Percentiles rank a stretch among this genome's conserved stretches.
These are phyloP conservation scores for Tetrapisispora pingtungensis DNA, from an alignment of 805 yeast species.

Conservation along the genomic window DNA sequence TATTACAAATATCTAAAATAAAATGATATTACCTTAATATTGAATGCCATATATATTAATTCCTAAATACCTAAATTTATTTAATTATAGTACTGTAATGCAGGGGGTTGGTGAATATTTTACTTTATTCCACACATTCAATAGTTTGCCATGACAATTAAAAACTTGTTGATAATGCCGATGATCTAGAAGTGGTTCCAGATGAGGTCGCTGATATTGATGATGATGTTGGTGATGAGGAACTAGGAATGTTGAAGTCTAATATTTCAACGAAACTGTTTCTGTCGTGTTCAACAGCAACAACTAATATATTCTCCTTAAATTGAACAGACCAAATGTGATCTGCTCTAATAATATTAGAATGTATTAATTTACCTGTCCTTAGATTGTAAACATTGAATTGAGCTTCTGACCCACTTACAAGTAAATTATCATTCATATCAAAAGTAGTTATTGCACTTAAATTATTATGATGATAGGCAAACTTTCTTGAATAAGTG, in stretches of 20 bases:
- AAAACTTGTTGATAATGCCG: not conserved
- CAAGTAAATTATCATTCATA: conserved; percentile 72
- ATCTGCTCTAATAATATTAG: conserved; percentile 63
- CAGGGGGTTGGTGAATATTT: no score
- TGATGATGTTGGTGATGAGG: not conserved
- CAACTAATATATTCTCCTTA: conserved; percentile 74
- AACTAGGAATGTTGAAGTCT: conserved; percentile 40
- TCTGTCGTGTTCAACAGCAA: conserved; percentile 73
- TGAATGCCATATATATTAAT: not conserved
- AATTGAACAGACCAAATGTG: conserved; percentile 93
- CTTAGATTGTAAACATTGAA: conserved; percentile 79
- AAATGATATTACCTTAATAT: no score
- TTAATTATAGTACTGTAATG: no score
- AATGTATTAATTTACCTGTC: conserved; percentile 62
- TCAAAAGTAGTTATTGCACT: conserved; percentile 90
- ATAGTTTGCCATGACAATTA: no score
- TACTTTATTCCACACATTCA: no score
- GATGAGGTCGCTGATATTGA: not conserved
- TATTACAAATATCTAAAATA: no score
- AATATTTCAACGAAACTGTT: conserved; percentile 74
- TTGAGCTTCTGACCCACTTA: conserved; percentile 84
- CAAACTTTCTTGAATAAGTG: conserved; percentile 52
- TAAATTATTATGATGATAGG: conserved; percentile 67
- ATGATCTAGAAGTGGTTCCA: not conserved
- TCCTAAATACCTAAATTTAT: no score